phyloP scores from a whole-genome alignment of 2,329 filamentous ascomycete species.

The Microcyclospora tardicrescens region DNA sequence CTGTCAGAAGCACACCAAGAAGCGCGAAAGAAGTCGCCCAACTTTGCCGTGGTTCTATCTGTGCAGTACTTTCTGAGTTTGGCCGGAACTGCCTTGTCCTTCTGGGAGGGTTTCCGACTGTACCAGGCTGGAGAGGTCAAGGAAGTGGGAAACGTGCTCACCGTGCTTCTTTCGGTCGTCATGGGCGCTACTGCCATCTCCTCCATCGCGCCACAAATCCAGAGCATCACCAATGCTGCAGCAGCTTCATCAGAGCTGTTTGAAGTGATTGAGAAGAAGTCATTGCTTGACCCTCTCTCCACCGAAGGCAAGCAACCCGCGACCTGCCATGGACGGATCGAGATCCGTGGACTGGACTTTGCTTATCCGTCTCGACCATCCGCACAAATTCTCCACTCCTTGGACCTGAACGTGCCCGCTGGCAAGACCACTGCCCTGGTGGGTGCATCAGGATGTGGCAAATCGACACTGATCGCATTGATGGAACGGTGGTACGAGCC shows the following conservation, averaged over 20 bases:
- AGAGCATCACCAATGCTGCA: slow-evolving; percentile 30
- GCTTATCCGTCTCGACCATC: slow-evolving; percentile 47
- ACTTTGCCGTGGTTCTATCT: slow-evolving; percentile 32
- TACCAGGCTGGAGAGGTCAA: slow-evolving; percentile 20
- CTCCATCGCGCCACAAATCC: slow-evolving; percentile 28
- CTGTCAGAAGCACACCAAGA: slow-evolving; percentile 31
- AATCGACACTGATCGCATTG: slow-evolving; percentile 25
- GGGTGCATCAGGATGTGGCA: slow-evolving; percentile 26
- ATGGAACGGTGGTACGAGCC: slow-evolving; percentile 24
- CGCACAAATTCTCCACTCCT: slow-evolving; percentile 23
- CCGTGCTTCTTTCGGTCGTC: slow-evolving; percentile 17
- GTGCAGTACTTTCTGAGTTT: slow-evolving; percentile 31
- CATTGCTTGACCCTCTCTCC: slow-evolving; percentile 26
- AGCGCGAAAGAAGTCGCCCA: slow-evolving; percentile 32
- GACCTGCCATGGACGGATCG: slow-evolving; percentile 35
- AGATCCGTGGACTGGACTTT: slow-evolving; percentile 54
- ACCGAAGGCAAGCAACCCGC: slow-evolving; percentile 12
- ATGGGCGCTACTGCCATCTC: slow-evolving; percentile 28
- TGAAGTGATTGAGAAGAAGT: slow-evolving; percentile 28
- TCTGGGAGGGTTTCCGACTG: slow-evolving; percentile 34
- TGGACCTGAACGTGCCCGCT: slow-evolving; percentile 26
- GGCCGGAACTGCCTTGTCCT: slow-evolving; percentile 27
- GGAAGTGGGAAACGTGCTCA: slow-evolving; percentile 24
- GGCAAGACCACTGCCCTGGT: slow-evolving; percentile 35
- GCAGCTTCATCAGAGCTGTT: slow-evolving; percentile 32